Evolutionary conservation across 768 basidiomycete genomes (phyloP), one percentile per base, ranked within the genome.

Genomic region (Pholiota conissans): DNA sequence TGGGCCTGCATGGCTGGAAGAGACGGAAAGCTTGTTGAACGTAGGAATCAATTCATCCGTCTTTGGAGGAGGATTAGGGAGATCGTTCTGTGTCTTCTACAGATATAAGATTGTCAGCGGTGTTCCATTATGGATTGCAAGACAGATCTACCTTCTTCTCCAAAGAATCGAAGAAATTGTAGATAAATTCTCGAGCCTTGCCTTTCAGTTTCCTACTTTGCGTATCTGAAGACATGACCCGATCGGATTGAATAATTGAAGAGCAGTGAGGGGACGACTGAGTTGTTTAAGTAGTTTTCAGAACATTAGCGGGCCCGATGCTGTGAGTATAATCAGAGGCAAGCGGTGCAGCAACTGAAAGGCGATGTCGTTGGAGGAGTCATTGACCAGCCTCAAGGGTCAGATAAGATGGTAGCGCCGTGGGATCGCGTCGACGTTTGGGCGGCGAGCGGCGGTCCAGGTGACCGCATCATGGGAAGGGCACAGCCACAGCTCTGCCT

Each of bases 21-120:
- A 64, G 16, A 74, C 52, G n/a, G 60, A 56, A 14, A 77, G 66
- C 1, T 57, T 52, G 40, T 63, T 62, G 61, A 77, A 73, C 7
- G 67, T 60, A 28, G 69, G 60, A 20, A 59, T 49, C 22, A 74
- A 57, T 20, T 65, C 58, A 3, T 45, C 30, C 28, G 48, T 29
- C 47, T 65, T 63, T 3, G 66, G 61, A 47, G 64, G 65, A 34
- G 59, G 57, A n/a, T 59, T 46, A 13, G 65, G 65, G 8, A 50
- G 56, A 39, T 9, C 30, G 24, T 51, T 40, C 20, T 42, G 28
- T 50, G n/a, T n/a, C n/a, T 65, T 59, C 49, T 59, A 37, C 8
- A 37, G 27, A 30, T 26, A 9, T 5, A 49, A 18, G n/a, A n/a
- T 11, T 22, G 26, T 63, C 46, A 42, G 20, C 8, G 22, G 34